Percentiles rank a stretch among this genome's conserved stretches.
Evolutionary conservation across 495 filamentous ascomycete genomes (phyloP).

Genomic region (Chaetomidium leptoderma): DNA sequence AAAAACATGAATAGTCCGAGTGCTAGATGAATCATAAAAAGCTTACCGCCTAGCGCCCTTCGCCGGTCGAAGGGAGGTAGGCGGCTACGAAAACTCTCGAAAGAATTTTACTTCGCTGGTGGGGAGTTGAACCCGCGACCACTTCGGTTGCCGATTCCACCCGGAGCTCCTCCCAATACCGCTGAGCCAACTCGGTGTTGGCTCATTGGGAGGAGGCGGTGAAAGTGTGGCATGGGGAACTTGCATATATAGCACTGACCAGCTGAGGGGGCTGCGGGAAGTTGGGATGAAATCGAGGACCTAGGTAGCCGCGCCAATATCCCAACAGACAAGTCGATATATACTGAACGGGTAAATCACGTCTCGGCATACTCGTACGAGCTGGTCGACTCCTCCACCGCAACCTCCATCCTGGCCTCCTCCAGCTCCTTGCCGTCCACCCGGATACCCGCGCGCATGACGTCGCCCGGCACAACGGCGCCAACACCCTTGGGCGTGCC

Average conservation of each 20-base stretch:
- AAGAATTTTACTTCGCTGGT: too few relatives aligned
- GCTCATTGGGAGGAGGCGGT: background rate
- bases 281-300: too few relatives aligned
- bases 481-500: slow-evolving; percentile 97
- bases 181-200: background rate
- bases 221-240: background rate
- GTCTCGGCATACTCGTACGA: slow-evolving; percentile 59
- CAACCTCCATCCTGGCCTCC: slow-evolving; percentile 80
- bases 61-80: too few relatives aligned
- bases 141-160: too few relatives aligned
- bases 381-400: slow-evolving; percentile 62
- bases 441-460: slow-evolving; percentile 80
- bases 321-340: background rate
- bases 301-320: too few relatives aligned
- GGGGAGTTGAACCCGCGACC: too few relatives aligned
- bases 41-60: too few relatives aligned
- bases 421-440: slow-evolving; percentile 79
- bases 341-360: slow-evolving; percentile 21
- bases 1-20: too few relatives aligned
- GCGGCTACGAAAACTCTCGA: too few relatives aligned
- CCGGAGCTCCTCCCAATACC: too few relatives aligned
- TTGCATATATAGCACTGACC: background rate
- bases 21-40: too few relatives aligned
- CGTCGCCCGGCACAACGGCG: slow-evolving; percentile 75
- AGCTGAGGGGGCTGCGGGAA: background rate